Evolutionary conservation across 179 eudicot species (phyloP), one percentile per base, ranked within the genome.

Genomic region (Gypsophila paniculata): DNA sequence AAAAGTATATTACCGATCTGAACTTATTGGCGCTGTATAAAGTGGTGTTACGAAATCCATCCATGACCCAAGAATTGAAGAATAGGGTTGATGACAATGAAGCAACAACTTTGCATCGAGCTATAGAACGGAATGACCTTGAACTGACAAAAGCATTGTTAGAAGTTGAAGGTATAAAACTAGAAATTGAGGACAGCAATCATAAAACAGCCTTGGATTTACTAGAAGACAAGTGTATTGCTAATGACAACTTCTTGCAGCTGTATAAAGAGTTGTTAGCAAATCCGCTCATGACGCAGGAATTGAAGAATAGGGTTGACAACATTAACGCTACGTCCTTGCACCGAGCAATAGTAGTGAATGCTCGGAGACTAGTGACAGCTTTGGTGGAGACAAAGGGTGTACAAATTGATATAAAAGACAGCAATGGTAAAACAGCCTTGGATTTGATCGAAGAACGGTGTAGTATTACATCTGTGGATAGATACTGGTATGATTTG

Each of bases 361-460:
- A 48, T 9, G 14, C 11, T 5, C 6, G 44, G 3, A 14, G 58
- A 29, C 71, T 68, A 17, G 60, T n/a, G 25, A 49, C 26, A 5
- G 42, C 25, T 3, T 51, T 68, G 59, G 48, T 51, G 21, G 71
- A 68, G 71, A 51, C 59, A 4, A 68, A 51, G 23, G 71, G 71
- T 5, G 38, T 68, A 26, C 49, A 17, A 49, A 14, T 26, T 1
- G 71, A 68, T 17, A 29, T 68, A 4, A 68, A 51, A 14, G 44
- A 68, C n/a, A 26, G 25, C 44, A 51, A 49, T 68, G 59, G 59
- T 51, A 51, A 25, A 68, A 49, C 71, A 51, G 42, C 71, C 44
- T 68, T 68, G 19, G 59, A 68, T 68, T 49, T 68, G 44, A 68
- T 68, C 2, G 60, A 68, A 51, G 71, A 68, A 68, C 58, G 17